Percentiles rank a stretch among this genome's conserved stretches.
Conservation (phyloP, 2,329 filamentous ascomycete species). For the Dryadomyces sulphureus region DNA sequence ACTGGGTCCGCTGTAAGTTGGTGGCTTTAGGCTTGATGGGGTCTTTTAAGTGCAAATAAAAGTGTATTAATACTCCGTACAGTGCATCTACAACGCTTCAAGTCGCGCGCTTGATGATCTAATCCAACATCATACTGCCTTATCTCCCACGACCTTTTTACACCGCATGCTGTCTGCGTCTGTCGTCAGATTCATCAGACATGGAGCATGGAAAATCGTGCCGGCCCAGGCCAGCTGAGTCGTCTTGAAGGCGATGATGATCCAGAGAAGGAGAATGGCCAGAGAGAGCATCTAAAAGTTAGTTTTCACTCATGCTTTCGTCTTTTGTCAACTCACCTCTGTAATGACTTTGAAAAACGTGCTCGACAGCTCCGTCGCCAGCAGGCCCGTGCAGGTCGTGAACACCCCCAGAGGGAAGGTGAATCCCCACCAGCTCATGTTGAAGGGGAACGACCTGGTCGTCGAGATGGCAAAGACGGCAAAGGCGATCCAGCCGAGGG, state of each 20-base stretch:
- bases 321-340: slow-evolving; percentile 10
- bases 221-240: slow-evolving; percentile 22
- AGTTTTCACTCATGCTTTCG: too few species aligned
- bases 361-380: slow-evolving; percentile 26
- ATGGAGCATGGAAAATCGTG: slow-evolving; percentile 30
- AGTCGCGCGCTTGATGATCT: too few species aligned
- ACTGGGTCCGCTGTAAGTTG: too few species aligned
- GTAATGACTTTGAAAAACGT: slow-evolving; percentile 25
- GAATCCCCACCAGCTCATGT: slow-evolving; percentile 24
- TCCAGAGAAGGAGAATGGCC: slow-evolving; percentile 26
- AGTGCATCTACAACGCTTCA: too few species aligned
- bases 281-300: slow-evolving; percentile 28
- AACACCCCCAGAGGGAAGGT: slow-evolving; percentile 23
- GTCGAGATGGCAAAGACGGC: slow-evolving; percentile 16
- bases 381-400: slow-evolving; percentile 23
- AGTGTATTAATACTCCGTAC: too few species aligned
- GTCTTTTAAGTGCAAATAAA: too few species aligned
- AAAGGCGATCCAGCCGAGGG: slow-evolving; percentile 19
- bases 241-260: slow-evolving; percentile 24
- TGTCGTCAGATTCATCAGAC: slow-evolving; percentile 18
- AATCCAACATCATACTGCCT: slow-evolving; percentile 3
- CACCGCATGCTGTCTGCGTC: too few species aligned
- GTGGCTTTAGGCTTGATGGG: too few species aligned
- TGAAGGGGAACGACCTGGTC: slow-evolving; percentile 22
- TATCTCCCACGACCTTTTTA: slow-evolving; percentile 4